Evolutionary conservation across 441 rosid genomes (phyloP).

Genomic region (Biscutella laevigata): DNA sequence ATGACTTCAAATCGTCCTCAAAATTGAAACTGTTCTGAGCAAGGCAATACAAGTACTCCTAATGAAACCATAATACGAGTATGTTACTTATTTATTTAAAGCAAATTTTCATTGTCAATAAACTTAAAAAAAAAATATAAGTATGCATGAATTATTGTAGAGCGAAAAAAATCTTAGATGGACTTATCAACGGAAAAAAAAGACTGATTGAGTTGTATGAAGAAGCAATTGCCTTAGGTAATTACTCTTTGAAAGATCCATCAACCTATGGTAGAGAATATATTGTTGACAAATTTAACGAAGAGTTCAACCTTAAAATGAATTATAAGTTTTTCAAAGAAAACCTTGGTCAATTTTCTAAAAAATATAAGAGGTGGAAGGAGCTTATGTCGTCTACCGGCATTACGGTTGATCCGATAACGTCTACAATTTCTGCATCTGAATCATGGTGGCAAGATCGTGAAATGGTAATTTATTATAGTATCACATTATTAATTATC

Average conservation of each 20-base stretch:
- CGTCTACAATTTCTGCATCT: neutral
- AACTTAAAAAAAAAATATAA: too few species aligned
- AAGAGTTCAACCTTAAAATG: neutral
- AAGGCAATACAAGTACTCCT: too few species aligned
- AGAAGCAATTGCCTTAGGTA: neutral
- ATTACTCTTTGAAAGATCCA: neutral
- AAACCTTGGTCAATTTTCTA: neutral
- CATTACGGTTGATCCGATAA: neutral
- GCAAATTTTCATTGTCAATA: too few species aligned
- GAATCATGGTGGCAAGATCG: neutral
- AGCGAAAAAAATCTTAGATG: neutral
- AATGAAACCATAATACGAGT: too few species aligned
- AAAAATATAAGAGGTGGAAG: neutral
- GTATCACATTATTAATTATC: too few species aligned
- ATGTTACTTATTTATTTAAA: too few species aligned
- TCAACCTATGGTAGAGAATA: neutral
- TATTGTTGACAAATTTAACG: neutral
- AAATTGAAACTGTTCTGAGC: too few species aligned
- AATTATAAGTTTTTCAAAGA: neutral
- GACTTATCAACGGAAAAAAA: neutral
- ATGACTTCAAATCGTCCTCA: too few species aligned
- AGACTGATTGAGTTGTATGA: neutral
- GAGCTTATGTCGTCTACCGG: neutral
- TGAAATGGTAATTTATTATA: neutral
- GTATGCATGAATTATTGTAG: too few species aligned